Base-by-base conservation (phyloP, 495 filamentous ascomycete genomes). In the Bryoglossum gracile region DNA sequence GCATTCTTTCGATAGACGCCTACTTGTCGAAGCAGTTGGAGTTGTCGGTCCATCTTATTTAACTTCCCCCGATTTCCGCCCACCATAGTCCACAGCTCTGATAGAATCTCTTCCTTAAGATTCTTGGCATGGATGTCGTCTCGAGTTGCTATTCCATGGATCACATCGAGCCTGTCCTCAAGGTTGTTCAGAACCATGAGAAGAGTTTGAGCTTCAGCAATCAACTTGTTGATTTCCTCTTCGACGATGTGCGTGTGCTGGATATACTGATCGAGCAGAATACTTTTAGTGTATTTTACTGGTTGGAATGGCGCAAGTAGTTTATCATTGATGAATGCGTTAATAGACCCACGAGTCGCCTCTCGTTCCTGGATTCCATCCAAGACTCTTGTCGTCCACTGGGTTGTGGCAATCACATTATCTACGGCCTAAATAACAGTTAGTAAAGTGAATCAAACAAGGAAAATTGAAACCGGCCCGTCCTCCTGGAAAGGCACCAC, bases 31-130 rank as follows among this genome's bases (percentile, higher is more conserved):
- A 89, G 66, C 3, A 88, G 69, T 14, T 58, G 53, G 9, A 86
- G 60, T 55, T 86, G 79, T 19, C 62, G 58, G 23, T 77, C 68
- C 45, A 79, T 74, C 50, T 77, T 80, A n/a, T 68, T 65, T 3
- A 80, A 60, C 18, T 68, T 69, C 16, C 60, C 56, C 21, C 65
- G 62, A 56, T 87, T 86, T 32, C 72, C 81, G 25, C 85, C 85
- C 17, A 89, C 67, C 49, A 80, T 71, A 3, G 81, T 82, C 84
- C 86, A 89, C 8, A 89, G 64, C 17, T 75, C 64, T 45, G 71
- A 72, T 24, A 85, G 68, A 8, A 85, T 70, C 46, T 88, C 80
- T 22, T 78, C 69, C 18, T 71, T 72, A 32, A 71, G 62, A 10
- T 69, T 65, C 50, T 71, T 59, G 8, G 58, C 16, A 78, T 70